Evolutionary conservation across 179 eudicot species (phyloP).

Genomic region (Gypsophila paniculata): DNA sequence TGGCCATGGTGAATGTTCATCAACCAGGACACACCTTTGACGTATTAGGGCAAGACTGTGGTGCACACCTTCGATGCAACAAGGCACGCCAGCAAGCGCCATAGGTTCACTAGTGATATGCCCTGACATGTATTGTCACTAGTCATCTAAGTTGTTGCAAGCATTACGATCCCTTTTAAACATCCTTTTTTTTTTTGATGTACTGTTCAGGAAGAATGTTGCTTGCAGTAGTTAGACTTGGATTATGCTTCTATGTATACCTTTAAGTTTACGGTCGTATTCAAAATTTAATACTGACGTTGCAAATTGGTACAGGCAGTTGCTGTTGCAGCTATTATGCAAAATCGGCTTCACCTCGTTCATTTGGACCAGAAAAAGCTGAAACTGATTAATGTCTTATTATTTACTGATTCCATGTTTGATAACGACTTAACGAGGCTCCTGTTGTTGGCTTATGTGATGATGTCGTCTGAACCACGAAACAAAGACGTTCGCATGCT

Average conservation of each 20-base stretch:
- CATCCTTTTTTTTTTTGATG: no score
- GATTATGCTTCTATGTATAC: conserved; percentile 8
- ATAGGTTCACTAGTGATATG: not conserved
- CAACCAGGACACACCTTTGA: no score
- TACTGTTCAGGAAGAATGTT: no score
- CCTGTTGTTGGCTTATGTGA: not conserved
- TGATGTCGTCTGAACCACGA: not conserved
- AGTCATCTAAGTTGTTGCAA: no score
- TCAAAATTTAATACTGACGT: not conserved
- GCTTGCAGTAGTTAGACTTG: not conserved
- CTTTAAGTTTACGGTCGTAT: not conserved
- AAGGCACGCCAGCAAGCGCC: not conserved
- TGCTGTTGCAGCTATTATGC: conserved; percentile 13
- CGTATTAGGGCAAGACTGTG: no score
- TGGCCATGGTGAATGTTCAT: no score
- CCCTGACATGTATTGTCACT: no score
- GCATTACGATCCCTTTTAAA: no score
- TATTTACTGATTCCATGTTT: not conserved
- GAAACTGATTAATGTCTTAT: not conserved
- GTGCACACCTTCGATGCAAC: no score
- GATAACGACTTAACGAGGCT: not conserved
- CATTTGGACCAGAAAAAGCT: not conserved
- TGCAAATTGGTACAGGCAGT: conserved; percentile 17
- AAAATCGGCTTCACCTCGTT: not conserved
- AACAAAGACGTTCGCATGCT: not conserved